phyloP scores from a whole-genome alignment of 495 filamentous ascomycete species.

The Aspergillus ostianus region DNA sequence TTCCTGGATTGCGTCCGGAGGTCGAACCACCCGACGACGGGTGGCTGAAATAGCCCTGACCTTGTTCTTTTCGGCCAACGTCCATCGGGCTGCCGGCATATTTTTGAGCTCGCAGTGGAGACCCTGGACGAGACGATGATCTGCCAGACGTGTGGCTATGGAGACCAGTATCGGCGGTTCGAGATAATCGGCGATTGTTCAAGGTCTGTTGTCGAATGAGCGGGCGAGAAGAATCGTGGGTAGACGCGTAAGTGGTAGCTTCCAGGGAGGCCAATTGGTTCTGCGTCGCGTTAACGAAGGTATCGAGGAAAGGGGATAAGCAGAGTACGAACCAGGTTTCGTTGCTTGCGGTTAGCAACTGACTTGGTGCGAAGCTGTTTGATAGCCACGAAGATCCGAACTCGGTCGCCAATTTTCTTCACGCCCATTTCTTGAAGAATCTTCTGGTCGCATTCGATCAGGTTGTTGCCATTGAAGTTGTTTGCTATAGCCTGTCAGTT shows the following conservation, averaged over 20 bases:
- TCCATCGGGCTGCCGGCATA: slow-evolving; percentile 54
- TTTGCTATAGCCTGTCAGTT: slow-evolving; percentile 55
- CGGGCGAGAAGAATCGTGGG: slow-evolving; percentile 66
- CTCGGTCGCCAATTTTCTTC: slow-evolving; percentile 94
- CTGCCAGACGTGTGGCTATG: slow-evolving; percentile 40
- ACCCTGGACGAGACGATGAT: slow-evolving; percentile 64
- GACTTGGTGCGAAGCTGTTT: slow-evolving; percentile 87
- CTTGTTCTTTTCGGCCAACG: slow-evolving; percentile 46
- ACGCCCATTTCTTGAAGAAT: slow-evolving; percentile 97
- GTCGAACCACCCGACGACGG: slow-evolving; percentile 48
- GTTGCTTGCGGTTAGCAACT: slow-evolving; percentile 77
- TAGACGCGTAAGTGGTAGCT: slow-evolving; percentile 50
- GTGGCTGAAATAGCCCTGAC: slow-evolving; percentile 51
- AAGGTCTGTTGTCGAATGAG: slow-evolving; percentile 53
- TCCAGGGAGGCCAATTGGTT: slow-evolving; percentile 46
- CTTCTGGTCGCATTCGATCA: slow-evolving; percentile 94
- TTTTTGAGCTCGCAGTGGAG: slow-evolving; percentile 57
- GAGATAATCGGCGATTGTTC: slow-evolving; percentile 72
- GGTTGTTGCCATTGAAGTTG: slow-evolving; percentile 93
- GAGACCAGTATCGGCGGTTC: slow-evolving; percentile 51
- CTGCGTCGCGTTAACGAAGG: slow-evolving; percentile 26
- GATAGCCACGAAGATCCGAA: slow-evolving; percentile 89
- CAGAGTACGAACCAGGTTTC: slow-evolving; percentile 68
- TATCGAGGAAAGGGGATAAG: no score
- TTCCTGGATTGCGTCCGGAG: slow-evolving; percentile 45